Base-by-base conservation (phyloP, 176 grass and related monocot species). In the Carex pumila region DNA sequence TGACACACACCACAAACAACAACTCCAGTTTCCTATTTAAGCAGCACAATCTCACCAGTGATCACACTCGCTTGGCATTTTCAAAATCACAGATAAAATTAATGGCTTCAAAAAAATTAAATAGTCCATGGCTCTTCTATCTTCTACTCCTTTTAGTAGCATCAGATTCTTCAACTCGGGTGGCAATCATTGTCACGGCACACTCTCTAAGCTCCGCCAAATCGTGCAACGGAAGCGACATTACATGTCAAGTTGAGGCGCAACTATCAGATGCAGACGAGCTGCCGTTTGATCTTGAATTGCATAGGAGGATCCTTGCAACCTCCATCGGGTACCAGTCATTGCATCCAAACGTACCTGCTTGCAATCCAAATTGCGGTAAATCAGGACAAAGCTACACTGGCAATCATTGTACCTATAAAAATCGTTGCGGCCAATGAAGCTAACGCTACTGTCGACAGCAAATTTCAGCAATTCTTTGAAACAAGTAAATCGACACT, bases 91-190 rank as follows among this genome's bases (percentile, higher is more conserved):
- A 60, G 7, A 18, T 10, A 81, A 12, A 64, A 81, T 15, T 64
- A 4, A 60, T 45, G 56, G 34, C 32, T 25, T 65, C 79, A 13
- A 81, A 81, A 47, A 3, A 18, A 43, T 0, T 21, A 21, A 41
- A 39, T 17, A 49, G 18, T 73, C n/a, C 18, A n/a, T 3, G 11
- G 58, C 57, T 47, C 18, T 0, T 64, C 34, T 81, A n/a, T 81
- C 18, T 81, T 65, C 79, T 81, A 6, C 61, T 81, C 36, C 41
- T 81, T 19, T 63, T 61, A 6, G 79, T n/a, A 65, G 59, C 79
- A 63, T 45, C 56, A 47, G 59, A 65, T 47, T 37, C 65, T 10
- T 81, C 58, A 0, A 31, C 79, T 21, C 25, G 7, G 18, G 0
- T 47, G 0, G 41, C 39, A 3, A 22, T 36, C 2, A 1, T 5